A percentile compares a stretch with the other conserved stretches of the same genome.
These are phyloP conservation scores for Pisolithus tinctorius DNA, from an alignment of 768 basidiomycete genomes.

Conservation along the genomic window DNA sequence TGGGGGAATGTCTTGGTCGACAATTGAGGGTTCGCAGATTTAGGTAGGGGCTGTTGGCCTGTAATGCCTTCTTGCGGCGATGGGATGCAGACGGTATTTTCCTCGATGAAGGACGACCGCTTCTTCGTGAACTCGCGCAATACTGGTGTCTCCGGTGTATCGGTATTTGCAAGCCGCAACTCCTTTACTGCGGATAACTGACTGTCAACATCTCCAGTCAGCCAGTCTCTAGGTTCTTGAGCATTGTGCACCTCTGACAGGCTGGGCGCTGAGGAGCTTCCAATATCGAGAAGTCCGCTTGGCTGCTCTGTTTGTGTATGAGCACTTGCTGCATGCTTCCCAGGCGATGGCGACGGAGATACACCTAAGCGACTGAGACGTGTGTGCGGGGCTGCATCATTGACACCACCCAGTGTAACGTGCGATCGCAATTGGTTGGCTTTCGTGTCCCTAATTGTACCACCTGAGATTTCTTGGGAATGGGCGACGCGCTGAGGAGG, in stretches of 20 bases:
- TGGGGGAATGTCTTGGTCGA: conserved; percentile 13
- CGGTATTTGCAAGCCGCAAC: conserved; percentile 6
- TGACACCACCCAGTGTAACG: conserved; percentile 12
- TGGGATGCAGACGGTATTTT: conserved; percentile 26
- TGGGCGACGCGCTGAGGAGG: conserved; percentile 36
- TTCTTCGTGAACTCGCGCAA: conserved; percentile 69
- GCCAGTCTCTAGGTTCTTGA: conserved; percentile 53
- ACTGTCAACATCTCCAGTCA: conserved; percentile 63
- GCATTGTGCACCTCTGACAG: conserved; percentile 12
- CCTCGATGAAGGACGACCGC: conserved; percentile 60
- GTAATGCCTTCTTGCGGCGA: conserved; percentile 30
- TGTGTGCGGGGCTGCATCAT: conserved; percentile 9
- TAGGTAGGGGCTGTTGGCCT: conserved; percentile 10
- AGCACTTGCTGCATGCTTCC: conserved; percentile 43
- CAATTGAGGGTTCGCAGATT: conserved; percentile 13
- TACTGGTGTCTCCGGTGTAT: conserved; percentile 35
- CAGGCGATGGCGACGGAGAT: conserved; percentile 39
- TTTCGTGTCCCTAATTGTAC: conserved; percentile 40
- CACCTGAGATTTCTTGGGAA: conserved; percentile 52
- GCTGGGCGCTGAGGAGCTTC: conserved; percentile 4
- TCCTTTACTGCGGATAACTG: conserved; percentile 13
- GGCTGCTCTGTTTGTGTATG: conserved; percentile 30
- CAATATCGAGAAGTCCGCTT: conserved; percentile 14
- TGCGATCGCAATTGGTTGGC: conserved; percentile 4
- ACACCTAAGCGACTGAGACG: conserved; percentile 14